Conservation (phyloP, 1,284 basidiomycete species). For the Cryptococcus wingfieldii region DNA sequence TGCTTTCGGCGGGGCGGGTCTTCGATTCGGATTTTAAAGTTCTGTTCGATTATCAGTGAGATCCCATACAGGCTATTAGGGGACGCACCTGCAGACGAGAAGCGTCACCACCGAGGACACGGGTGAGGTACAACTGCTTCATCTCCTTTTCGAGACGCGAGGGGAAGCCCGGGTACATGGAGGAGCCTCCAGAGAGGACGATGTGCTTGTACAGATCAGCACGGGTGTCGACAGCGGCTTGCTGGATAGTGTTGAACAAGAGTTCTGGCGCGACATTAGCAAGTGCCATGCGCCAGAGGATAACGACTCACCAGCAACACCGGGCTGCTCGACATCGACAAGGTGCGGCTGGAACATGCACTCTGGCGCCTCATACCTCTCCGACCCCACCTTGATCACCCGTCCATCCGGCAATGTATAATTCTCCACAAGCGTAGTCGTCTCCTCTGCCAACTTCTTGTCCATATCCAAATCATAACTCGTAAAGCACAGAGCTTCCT, state of each 20-base stretch:
- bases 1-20: constrained; percentile 97
- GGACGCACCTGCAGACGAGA: constrained; percentile 70
- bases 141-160: constrained; percentile 97
- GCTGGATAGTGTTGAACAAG: constrained; percentile 93
- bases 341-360: constrained; percentile 99
- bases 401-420: constrained; percentile 97
- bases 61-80: not conserved
- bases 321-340: constrained; percentile 94
- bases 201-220: constrained; percentile 96
- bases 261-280: constrained; percentile 59
- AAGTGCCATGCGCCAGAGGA: not conserved
- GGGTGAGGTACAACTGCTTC: constrained; percentile 94
- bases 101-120: constrained; percentile 81
- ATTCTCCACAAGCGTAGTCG: constrained; percentile 90
- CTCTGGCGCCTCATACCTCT: constrained; percentile 99
- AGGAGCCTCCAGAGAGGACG: constrained; percentile 93
- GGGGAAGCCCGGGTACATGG: constrained; percentile 98
- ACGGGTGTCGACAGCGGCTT: constrained; percentile 84
- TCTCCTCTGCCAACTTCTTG: constrained; percentile 90
- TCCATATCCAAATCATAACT: constrained; percentile 96
- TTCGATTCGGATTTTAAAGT: constrained; percentile 99
- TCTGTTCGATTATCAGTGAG: constrained; percentile 55
- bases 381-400: constrained; percentile 93
- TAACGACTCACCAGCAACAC: constrained; percentile 69
- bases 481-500: constrained; percentile 97